Conservation (phyloP, 345 rosid genomes). For the Euphorbia peplus region DNA sequence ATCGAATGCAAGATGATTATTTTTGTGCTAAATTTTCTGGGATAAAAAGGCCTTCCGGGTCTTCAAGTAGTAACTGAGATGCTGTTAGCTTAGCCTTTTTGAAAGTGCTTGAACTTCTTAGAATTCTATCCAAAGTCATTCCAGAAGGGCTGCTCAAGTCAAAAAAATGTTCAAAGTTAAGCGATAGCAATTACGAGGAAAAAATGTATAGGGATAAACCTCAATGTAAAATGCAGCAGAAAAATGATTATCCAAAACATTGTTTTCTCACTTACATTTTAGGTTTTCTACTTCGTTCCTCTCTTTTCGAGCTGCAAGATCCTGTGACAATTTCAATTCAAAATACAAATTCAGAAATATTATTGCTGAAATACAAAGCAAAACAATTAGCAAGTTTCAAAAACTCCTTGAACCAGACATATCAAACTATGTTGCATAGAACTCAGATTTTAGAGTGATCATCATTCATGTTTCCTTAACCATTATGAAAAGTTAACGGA, state of each 20-base stretch:
- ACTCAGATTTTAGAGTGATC: too few species aligned
- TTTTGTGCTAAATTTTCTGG: constrained; percentile 50
- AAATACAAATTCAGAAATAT: constrained; percentile 6
- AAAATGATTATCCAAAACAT: background rate
- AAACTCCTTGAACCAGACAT: too few species aligned
- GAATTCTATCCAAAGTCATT: constrained; percentile 36
- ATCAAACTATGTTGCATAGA: too few species aligned
- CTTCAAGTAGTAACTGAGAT: constrained; percentile 37
- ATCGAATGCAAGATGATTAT: background rate
- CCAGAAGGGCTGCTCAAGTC: constrained; percentile 29
- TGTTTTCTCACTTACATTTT: constrained; percentile 33
- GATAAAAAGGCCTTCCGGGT: constrained; percentile 38
- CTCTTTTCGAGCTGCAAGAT: constrained; percentile 23
- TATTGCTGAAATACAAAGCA: background rate
- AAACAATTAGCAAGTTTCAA: too few species aligned
- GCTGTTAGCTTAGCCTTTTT: constrained; percentile 52
- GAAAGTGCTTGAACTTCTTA: constrained; percentile 52
- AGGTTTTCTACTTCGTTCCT: constrained; percentile 18
- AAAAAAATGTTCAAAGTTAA: background rate
- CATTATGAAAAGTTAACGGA: too few species aligned
- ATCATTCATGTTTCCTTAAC: too few species aligned
- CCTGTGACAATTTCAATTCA: constrained; percentile 25
- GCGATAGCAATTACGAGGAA: background rate
- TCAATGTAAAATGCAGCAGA: background rate
- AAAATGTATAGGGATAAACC: background rate